Percentiles rank a stretch among this genome's conserved stretches.
Evolutionary conservation across 805 yeast genomes (phyloP).

Genomic region (Nematodospora valgi): DNA sequence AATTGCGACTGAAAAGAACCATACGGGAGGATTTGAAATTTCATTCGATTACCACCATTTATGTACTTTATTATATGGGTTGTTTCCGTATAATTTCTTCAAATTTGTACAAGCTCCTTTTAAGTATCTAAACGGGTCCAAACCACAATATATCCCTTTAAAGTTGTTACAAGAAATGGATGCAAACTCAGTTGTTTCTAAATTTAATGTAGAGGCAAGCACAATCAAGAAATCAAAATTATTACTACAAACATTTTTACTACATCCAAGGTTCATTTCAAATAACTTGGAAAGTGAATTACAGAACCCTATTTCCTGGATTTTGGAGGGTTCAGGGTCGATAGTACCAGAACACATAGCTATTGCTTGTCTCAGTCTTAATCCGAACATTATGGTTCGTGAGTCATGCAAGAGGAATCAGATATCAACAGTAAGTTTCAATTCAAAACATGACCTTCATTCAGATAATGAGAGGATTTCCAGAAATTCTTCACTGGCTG

Average conservation of each 20-base stretch:
- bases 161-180: slow-evolving; percentile 10
- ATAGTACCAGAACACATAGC: slow-evolving; percentile 22
- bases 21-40: slow-evolving; percentile 17
- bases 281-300: slow-evolving; percentile 15
- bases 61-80: slow-evolving; percentile 52
- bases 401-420: slow-evolving; percentile 2
- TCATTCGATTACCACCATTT: slow-evolving; percentile 30
- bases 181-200: not conserved
- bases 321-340: slow-evolving; percentile 14
- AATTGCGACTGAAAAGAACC: slow-evolving; percentile 8
- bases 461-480: slow-evolving; percentile 13
- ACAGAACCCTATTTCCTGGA: slow-evolving; percentile 19
- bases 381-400: slow-evolving; percentile 13
- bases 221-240: slow-evolving; percentile 16
- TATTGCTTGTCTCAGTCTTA: slow-evolving; percentile 20
- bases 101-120: slow-evolving; percentile 42
- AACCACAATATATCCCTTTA: slow-evolving; percentile 13
- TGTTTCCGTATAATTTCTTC: slow-evolving; percentile 51
- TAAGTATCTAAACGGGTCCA: slow-evolving; percentile 19
- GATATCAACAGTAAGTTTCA: not conserved
- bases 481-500: slow-evolving; percentile 19
- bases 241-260: slow-evolving; percentile 29
- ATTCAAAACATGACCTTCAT: not conserved
- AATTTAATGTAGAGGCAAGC: slow-evolving; percentile 6
- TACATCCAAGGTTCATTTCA: slow-evolving; percentile 48